Evolutionary conservation across 2,329 filamentous ascomycete species (phyloP).

Genomic region (Pestalotiopsis sp.): DNA sequence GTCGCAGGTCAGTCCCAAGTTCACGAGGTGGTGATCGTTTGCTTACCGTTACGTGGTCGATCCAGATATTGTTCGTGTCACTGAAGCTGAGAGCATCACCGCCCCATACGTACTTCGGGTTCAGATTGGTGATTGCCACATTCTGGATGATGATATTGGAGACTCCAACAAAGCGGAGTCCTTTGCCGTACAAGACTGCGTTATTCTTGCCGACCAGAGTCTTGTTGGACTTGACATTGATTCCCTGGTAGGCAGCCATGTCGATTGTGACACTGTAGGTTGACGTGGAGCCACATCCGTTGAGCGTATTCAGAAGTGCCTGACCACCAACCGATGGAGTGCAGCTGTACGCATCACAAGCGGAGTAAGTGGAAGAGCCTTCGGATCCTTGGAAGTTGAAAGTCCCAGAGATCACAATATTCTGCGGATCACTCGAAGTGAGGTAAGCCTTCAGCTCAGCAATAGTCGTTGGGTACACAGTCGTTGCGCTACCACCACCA

Average conservation of each 20-base stretch:
- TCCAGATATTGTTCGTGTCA: constrained; percentile 38
- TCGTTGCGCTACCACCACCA: constrained; percentile 49
- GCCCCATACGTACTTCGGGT: constrained; percentile 59
- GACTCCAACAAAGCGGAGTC: constrained; percentile 46
- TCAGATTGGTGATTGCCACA: constrained; percentile 53
- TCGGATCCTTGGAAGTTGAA: constrained; percentile 48
- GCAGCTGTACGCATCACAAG: constrained; percentile 35
- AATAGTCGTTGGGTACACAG: constrained; percentile 44
- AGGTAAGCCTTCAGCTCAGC: constrained; percentile 53
- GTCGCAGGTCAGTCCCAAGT: not conserved
- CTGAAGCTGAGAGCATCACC: constrained; percentile 52
- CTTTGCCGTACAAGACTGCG: constrained; percentile 60
- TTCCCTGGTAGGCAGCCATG: constrained; percentile 41
- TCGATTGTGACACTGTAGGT: constrained; percentile 41
- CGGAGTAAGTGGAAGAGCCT: constrained; percentile 42
- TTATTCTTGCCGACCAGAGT: constrained; percentile 49
- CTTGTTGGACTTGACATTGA: constrained; percentile 1
- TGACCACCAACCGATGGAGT: constrained; percentile 8
- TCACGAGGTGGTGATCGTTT: too few species aligned
- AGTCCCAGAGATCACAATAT: constrained; percentile 50
- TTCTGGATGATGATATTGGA: constrained; percentile 63
- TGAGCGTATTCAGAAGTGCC: constrained; percentile 12
- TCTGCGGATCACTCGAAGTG: constrained; percentile 42
- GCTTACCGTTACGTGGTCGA: constrained; percentile 20
- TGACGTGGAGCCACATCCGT: constrained; percentile 9